These are phyloP conservation scores for Nissolia schottii DNA, from an alignment of 306 rosid species.

Conservation along the genomic window DNA sequence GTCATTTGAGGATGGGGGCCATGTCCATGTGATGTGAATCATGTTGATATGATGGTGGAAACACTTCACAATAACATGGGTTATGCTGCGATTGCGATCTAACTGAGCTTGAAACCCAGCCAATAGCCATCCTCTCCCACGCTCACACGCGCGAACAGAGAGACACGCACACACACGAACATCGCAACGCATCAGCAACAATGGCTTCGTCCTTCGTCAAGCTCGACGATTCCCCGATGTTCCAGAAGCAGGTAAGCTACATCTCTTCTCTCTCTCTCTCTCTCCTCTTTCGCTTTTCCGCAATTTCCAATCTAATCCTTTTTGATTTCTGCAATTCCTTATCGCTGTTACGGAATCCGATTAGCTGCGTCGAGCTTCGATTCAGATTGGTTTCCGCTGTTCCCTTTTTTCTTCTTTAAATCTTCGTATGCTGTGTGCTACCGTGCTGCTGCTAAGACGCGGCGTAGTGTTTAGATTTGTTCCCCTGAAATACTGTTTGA, in stretches of 20 bases:
- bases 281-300: no score
- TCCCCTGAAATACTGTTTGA: conserved; percentile 7
- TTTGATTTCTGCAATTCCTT: not conserved
- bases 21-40: not conserved
- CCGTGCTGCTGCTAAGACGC: not conserved
- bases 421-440: not conserved
- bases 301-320: not conserved
- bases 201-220: conserved; percentile 82
- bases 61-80: not conserved
- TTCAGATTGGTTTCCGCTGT: not conserved
- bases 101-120: not conserved
- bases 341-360: not conserved
- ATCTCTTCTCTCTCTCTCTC: not conserved
- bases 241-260: conserved; percentile 71
- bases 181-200: not conserved
- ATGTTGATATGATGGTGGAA: not conserved
- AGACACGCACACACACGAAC: not conserved
- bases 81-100: conserved; percentile 20
- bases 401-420: not conserved
- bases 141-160: not conserved
- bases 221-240: conserved; percentile 98
- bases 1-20: not conserved
- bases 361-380: not conserved
- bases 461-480: not conserved
- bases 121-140: not conserved